Conservation (phyloP, 2,329 filamentous ascomycete species). For the Fusarium sp. region DNA sequence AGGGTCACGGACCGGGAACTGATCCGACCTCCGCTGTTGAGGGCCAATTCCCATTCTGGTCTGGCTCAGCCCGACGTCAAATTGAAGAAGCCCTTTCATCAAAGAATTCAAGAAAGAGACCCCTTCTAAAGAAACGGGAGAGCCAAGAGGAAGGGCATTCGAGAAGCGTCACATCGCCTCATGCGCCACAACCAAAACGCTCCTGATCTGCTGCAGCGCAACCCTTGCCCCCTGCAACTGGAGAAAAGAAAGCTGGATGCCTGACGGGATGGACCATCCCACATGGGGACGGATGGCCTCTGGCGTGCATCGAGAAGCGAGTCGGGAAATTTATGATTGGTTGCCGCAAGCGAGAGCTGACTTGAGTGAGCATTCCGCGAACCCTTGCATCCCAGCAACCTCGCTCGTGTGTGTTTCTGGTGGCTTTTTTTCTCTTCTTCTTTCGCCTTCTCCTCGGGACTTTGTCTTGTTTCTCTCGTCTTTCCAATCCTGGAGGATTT, state of each 20-base stretch:
- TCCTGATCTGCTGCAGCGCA: background rate
- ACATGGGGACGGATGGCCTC: constrained; percentile 12
- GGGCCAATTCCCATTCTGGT: background rate
- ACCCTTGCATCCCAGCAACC: constrained; percentile 15
- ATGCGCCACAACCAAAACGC: background rate
- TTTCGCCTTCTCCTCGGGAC: background rate
- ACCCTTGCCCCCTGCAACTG: background rate
- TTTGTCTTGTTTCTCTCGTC: constrained; percentile 9
- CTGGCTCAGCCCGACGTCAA: background rate
- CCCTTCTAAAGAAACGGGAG: background rate
- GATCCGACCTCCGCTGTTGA: background rate
- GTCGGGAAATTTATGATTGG: constrained; percentile 46
- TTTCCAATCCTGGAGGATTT: background rate
- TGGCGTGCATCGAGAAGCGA: constrained; percentile 45
- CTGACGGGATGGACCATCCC: constrained; percentile 10
- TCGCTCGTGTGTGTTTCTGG: background rate
- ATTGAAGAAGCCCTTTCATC: background rate
- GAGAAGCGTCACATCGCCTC: constrained; percentile 4
- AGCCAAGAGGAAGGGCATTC: background rate
- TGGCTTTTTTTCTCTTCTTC: background rate
- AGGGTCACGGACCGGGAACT: constrained; percentile 22
- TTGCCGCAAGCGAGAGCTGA: constrained; percentile 40
- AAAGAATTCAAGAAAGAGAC: background rate
- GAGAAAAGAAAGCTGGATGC: constrained; percentile 20
- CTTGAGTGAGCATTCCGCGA: constrained; percentile 36